A percentile compares a stretch with the other conserved stretches of the same genome.
phyloP scores from a whole-genome alignment of 768 basidiomycete species.

The Serendipita sp. region DNA sequence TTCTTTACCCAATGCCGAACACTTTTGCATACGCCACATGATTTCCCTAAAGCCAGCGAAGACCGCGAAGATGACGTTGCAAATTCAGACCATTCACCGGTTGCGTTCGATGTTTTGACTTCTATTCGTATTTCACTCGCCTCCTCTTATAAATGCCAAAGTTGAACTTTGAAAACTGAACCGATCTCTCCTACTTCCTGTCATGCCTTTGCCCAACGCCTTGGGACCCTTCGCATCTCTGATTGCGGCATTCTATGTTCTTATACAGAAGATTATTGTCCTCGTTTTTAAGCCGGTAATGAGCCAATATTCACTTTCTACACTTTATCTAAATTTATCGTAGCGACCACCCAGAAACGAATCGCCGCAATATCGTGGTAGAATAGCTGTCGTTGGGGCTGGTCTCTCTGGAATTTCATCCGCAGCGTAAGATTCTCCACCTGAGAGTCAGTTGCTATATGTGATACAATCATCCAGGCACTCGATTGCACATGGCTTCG shows the following conservation, averaged over 20 bases:
- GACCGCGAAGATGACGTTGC: too few species aligned
- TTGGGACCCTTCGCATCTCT: neutral
- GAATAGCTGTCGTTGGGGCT: conserved; percentile 13
- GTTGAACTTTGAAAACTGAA: neutral
- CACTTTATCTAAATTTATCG: neutral
- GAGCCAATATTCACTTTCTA: neutral
- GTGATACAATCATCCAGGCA: conserved; percentile 18
- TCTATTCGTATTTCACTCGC: too few species aligned
- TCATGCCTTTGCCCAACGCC: too few species aligned
- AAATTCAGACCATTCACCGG: too few species aligned
- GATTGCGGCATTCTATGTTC: conserved; percentile 19
- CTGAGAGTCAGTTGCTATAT: neutral
- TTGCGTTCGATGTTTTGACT: too few species aligned
- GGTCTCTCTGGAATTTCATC: conserved; percentile 39
- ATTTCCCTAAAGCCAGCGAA: too few species aligned
- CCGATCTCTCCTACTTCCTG: too few species aligned
- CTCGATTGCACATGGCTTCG: conserved; percentile 34
- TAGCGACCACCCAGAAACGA: neutral
- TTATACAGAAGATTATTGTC: conserved; percentile 24
- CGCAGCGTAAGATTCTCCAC: conserved; percentile 22
- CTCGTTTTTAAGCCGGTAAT: conserved; percentile 26
- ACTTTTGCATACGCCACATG: too few species aligned
- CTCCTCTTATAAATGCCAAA: neutral
- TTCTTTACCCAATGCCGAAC: too few species aligned
- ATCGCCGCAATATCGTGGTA: conserved; percentile 1